phyloP scores from a whole-genome alignment of 768 basidiomycete genomes.

The Nevesoporus exiguus region DNA sequence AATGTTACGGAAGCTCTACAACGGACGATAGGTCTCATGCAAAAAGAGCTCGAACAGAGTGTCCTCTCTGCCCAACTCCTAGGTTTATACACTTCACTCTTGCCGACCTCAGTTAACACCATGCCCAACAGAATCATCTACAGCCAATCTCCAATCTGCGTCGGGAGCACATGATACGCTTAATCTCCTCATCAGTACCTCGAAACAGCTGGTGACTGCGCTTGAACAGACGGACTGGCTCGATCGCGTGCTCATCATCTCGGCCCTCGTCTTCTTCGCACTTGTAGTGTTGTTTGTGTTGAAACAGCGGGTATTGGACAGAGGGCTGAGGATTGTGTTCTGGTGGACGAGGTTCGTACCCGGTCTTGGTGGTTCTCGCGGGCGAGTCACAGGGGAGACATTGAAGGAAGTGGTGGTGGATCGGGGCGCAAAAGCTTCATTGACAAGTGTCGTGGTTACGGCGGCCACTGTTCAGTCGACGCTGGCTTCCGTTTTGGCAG shows the following conservation, averaged over 20 bases:
- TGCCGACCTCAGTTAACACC: neutral
- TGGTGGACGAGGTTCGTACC: constrained; percentile 87
- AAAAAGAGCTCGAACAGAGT: constrained; percentile 86
- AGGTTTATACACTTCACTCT: constrained; percentile 40
- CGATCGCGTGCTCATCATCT: constrained; percentile 82
- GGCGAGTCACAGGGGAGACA: neutral
- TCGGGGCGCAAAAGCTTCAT: neutral
- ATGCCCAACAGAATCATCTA: constrained; percentile 61
- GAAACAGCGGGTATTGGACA: constrained; percentile 83
- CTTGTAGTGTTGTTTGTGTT: constrained; percentile 83
- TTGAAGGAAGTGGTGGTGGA: constrained; percentile 10
- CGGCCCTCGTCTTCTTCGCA: constrained; percentile 77
- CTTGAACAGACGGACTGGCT: constrained; percentile 91
- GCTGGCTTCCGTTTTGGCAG: constrained; percentile 11
- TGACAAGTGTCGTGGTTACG: constrained; percentile 7
- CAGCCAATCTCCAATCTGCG: constrained; percentile 69
- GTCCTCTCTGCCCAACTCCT: constrained; percentile 84
- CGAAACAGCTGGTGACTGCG: constrained; percentile 79
- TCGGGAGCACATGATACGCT: constrained; percentile 76
- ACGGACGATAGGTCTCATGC: constrained; percentile 83
- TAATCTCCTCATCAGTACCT: constrained; percentile 65
- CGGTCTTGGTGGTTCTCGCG: constrained; percentile 1
- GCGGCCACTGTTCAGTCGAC: constrained; percentile 6
- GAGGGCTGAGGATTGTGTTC: constrained; percentile 71
- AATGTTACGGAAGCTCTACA: constrained; percentile 87